Conservation (phyloP, 176 grass and related monocot genomes). For the Metroxylon sagu region DNA sequence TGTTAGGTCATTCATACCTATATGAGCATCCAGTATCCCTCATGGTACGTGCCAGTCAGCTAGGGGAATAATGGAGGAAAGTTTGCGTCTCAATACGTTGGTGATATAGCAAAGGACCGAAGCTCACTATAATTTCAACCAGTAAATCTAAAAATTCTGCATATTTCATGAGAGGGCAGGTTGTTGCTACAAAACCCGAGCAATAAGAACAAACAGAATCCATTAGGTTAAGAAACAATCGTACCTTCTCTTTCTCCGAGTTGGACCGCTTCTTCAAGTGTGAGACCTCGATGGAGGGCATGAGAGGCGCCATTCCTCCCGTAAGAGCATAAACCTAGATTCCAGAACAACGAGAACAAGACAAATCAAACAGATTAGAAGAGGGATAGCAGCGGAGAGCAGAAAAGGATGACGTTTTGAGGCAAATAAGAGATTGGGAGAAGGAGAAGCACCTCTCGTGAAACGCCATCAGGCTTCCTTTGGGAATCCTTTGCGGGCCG, state of each 20-base stretch:
- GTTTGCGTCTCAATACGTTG: no score
- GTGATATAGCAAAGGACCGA: no score
- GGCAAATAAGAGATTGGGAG: no score
- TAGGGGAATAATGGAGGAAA: no score
- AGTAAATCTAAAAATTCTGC: no score
- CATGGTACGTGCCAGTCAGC: no score
- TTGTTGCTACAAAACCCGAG: no score
- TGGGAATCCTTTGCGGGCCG: slow-evolving; percentile 81
- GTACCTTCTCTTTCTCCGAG: slow-evolving; percentile 53
- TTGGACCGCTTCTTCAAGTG: slow-evolving; percentile 64
- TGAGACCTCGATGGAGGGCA: slow-evolving; percentile 72
- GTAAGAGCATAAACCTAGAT: slow-evolving; percentile 85
- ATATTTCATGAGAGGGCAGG: no score
- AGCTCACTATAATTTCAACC: no score
- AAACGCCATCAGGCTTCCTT: slow-evolving; percentile 92
- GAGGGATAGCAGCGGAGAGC: not conserved
- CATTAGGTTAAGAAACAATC: slow-evolving; percentile 14
- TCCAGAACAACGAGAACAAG: not conserved
- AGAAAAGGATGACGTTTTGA: not conserved
- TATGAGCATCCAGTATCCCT: no score
- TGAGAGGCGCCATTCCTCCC: slow-evolving; percentile 68
- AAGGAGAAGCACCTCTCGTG: slow-evolving; percentile 46
- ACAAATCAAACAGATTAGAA: not conserved
- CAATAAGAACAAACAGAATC: not conserved
- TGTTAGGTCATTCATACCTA: no score